Evolutionary conservation across 768 basidiomycete genomes (phyloP).

Genomic region (Phylloporus scabripes): DNA sequence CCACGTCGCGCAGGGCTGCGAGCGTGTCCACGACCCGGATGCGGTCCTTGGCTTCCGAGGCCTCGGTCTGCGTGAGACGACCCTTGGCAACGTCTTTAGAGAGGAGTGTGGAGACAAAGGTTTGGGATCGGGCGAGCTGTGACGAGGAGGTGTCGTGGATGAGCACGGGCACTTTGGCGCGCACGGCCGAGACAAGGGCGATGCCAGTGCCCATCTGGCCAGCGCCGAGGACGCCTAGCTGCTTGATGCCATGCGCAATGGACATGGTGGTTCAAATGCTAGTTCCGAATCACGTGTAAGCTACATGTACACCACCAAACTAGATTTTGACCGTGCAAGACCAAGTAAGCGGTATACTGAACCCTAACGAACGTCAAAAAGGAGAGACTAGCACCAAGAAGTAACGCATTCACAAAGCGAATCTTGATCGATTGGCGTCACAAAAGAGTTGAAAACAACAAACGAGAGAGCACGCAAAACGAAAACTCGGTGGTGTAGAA

Average conservation of each 20-base stretch:
- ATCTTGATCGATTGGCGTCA: background rate
- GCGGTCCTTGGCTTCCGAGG: slow-evolving; percentile 66
- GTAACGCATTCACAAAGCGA: slow-evolving; percentile 19
- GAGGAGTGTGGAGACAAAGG: slow-evolving; percentile 74
- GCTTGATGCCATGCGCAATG: slow-evolving; percentile 66
- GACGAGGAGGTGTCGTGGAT: slow-evolving; percentile 75
- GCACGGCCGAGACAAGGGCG: slow-evolving; percentile 78
- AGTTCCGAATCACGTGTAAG: slow-evolving; percentile 15
- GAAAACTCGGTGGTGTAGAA: slow-evolving; percentile 7
- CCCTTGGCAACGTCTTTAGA: slow-evolving; percentile 89
- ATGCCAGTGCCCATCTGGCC: slow-evolving; percentile 94
- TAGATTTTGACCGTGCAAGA: slow-evolving; percentile 13
- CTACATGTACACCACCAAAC: slow-evolving; percentile 1
- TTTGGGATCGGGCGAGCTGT: slow-evolving; percentile 69
- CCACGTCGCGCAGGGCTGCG: slow-evolving; percentile 65
- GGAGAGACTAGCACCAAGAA: slow-evolving; percentile 10
- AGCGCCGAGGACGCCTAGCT: slow-evolving; percentile 73
- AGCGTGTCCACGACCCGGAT: slow-evolving; percentile 59
- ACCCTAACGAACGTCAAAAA: slow-evolving; percentile 15
- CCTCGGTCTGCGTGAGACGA: slow-evolving; percentile 59
- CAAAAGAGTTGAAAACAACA: slow-evolving; percentile 12
- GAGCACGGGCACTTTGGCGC: slow-evolving; percentile 80
- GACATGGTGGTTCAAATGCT: slow-evolving; percentile 22
- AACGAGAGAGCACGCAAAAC: slow-evolving; percentile 18
- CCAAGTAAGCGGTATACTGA: slow-evolving; percentile 6